Evolutionary conservation across 805 yeast genomes (phyloP), one percentile per base, ranked within the genome.

Genomic region (Myxozyma kluyveri): DNA sequence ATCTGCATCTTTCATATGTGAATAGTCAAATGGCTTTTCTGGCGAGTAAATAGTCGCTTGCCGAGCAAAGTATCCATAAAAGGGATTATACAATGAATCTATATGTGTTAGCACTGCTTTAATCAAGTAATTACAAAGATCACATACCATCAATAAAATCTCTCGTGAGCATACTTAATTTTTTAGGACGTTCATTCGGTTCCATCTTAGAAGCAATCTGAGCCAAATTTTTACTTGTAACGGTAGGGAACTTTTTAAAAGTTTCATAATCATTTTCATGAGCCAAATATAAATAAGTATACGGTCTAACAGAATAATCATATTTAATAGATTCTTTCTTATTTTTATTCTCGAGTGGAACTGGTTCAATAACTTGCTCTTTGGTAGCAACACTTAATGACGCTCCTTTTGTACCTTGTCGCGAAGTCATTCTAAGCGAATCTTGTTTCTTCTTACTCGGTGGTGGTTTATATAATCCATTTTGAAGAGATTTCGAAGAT

Each of bases 21-120:
- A 72, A 65, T 82, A 87, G 41, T 82, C 78, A 61, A 86, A 82
- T 0, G 90, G 87, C 41, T 74, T 68, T 23, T 77, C 78, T 1
- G 83, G 81, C 52, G 84, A 83, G 67, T 83, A 86, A 59, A 86
- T 86, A 63, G 83, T 86, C 6, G 86, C 95, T 58, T 85, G 85
- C 59, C 81, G 78, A 1, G 88, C 76, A 61, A 88, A 88, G 67
- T 88, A 88, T 1, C 96, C 96, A 65, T 88, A 88, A 57, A 75
- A 63, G 0, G 91, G 88, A 67, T 88, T 86, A 65, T 88, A 88
- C 61, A 88, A 69, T 18, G 91, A 83, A 65, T 88, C 95, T 52
- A 17, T 10, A 4, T n/a, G 7, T 22, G 17, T n/a, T n/a, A n/a
- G n/a, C 9, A 14, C 33, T 29, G 33, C 33, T 9, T 9, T 29